A percentile compares a stretch with the other conserved stretches of the same genome.
phyloP scores from a whole-genome alignment of 2,329 filamentous ascomycete species.

The Aureobasidium uvarum region DNA sequence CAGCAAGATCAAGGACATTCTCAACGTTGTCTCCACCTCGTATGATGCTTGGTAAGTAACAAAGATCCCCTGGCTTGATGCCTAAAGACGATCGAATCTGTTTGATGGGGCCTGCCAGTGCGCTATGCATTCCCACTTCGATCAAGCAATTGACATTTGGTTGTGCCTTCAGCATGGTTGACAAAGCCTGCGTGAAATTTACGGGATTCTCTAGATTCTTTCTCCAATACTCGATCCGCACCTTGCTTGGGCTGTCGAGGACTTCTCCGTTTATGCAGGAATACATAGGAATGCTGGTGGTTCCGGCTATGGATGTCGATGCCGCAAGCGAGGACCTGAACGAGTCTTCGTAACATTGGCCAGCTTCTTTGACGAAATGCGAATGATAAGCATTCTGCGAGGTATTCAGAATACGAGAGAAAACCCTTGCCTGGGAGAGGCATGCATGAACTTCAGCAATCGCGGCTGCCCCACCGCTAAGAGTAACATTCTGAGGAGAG shows the following conservation, averaged over 20 bases:
- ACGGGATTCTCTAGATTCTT: background rate
- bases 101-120: background rate
- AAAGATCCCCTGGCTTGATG: background rate
- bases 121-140: background rate
- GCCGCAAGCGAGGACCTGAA: background rate
- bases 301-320: background rate
- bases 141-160: background rate
- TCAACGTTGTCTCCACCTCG: slow-evolving; percentile 32
- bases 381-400: background rate
- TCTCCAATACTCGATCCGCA: background rate
- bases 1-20: background rate
- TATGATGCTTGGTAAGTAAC: background rate
- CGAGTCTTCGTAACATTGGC: background rate
- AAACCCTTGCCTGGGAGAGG: background rate
- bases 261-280: background rate
- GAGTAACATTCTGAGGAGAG: background rate
- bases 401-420: background rate
- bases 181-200: background rate
- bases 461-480: background rate
- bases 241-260: background rate
- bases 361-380: background rate
- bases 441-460: background rate
- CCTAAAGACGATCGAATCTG: background rate
- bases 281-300: background rate
- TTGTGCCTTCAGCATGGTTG: background rate